Evolutionary conservation across 148 eudicot genomes (phyloP), one percentile per base, ranked within the genome.

Genomic region (Arctostaphylos glauca): DNA sequence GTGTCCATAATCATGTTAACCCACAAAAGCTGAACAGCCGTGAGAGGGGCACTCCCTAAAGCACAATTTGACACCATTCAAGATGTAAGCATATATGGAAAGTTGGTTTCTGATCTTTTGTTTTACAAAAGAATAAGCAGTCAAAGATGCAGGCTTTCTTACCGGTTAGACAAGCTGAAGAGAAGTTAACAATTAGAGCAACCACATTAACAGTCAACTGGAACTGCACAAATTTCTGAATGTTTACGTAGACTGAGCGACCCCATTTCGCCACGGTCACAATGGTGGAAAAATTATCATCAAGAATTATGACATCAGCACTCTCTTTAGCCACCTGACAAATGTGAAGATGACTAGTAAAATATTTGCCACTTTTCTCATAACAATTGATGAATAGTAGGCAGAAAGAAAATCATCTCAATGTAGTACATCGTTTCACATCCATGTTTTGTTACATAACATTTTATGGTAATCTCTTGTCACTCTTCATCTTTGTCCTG

Each of bases 1-100:
- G 98, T 95, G 83, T 95, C 98, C 98, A 95, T 95, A 70, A 95
- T 95, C 98, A 95, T 95, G 86, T 95, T 95, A 19, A 95, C 98
- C 98, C 98, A 95, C 89, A 95, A 84, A 43, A 95, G 94, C 80
- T 95, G 98, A 89, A 95, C 98, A 82, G 98, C 98, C 41, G 98
- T 95, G 47, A 95, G 90, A 19, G 98, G 97, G 66, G 98, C 94
- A 81, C 89, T 89, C 60, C 98, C 98, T 93, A 85, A 46, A 88
- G 55, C 14, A 81, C 18, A 23, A 41, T 81, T 52, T 21, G n/a
- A 56, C 14, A 31, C 38, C 38, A 31, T 31, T 55, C 44, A 53
- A 67, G 80, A 58, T 9, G 78, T 46, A 49, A 70, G 48, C 56
- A 68, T 55, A 7, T 18, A 59, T n/a, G n/a, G 13, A 47, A n/a